A percentile compares a stretch with the other conserved stretches of the same genome.
phyloP scores from a whole-genome alignment of 2,329 filamentous ascomycete genomes.

The Exophiala calicioides region DNA sequence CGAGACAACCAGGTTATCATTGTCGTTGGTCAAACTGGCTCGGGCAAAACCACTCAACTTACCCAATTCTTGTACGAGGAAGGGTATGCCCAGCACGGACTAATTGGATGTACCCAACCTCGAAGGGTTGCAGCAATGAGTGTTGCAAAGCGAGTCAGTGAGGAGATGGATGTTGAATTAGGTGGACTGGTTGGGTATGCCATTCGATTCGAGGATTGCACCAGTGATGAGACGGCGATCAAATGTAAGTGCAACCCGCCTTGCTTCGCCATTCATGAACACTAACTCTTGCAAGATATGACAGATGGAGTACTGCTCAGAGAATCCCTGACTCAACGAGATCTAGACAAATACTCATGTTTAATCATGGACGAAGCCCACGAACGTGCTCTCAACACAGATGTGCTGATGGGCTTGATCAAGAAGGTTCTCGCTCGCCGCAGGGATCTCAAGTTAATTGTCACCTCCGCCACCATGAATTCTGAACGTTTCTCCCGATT shows the following conservation, averaged over 20 bases:
- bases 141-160: conserved; percentile 93
- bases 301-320: conserved; percentile 92
- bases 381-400: conserved; percentile 92
- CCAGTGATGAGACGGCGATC: conserved; percentile 89
- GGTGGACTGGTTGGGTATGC: conserved; percentile 91
- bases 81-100: conserved; percentile 80
- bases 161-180: conserved; percentile 95
- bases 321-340: conserved; percentile 88
- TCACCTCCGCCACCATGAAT: conserved; percentile 99
- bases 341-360: conserved; percentile 93
- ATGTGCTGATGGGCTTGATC: conserved; percentile 95
- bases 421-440: conserved; percentile 92
- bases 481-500: conserved; percentile 94
- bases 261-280: conserved; percentile 14
- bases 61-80: conserved; percentile 94
- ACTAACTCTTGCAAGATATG: conserved; percentile 64
- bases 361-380: conserved; percentile 99
- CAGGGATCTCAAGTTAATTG: conserved; percentile 90
- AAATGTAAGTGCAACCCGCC: conserved; percentile 62
- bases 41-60: conserved; percentile 94
- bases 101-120: conserved; percentile 95
- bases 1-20: conserved; percentile 96
- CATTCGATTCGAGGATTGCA: conserved; percentile 98
- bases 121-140: conserved; percentile 97
- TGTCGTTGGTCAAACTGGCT: conserved; percentile 95